Evolutionary conservation across 768 basidiomycete species (phyloP), one percentile per base, ranked within the genome.

Genomic region (Grammothele lineata): DNA sequence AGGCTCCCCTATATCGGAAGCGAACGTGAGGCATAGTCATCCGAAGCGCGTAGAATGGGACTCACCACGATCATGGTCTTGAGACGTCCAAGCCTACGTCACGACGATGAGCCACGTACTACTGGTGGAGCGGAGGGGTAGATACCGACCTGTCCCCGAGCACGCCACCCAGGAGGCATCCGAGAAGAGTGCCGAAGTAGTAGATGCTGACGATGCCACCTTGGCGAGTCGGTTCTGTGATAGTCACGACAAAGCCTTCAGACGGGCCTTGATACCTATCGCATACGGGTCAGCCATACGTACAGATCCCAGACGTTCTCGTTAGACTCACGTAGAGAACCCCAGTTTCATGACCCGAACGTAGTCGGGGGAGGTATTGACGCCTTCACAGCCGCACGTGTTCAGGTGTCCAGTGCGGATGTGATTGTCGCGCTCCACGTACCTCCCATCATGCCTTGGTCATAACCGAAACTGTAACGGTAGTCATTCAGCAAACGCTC

Each of bases 401-500:
- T n/a, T n/a, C n/a, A n/a, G n/a, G n/a, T n/a, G n/a, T n/a, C n/a
- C n/a, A n/a, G n/a, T n/a, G n/a, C n/a, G n/a, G n/a, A n/a, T n/a
- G n/a, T n/a, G n/a, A n/a, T n/a, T 3, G 27, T n/a, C 32, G n/a
- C 18, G 9, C 23, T 22, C 14, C 36, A 44, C 49, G 10, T 34
- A 38, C 71, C 71, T 24, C 70, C 69, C 72, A 73, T 73, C 68
- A 72, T 70, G 18, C 72, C 72, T 58, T 73, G 72, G 54, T 72
- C 72, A 64, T 73, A 73, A 19, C 72, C 72, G 54, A 73, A 73
- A 54, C 75, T 71, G 55, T 21, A 54, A 54, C 1, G 5, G 18
- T 39, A 8, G 40, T 53, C 19, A 51, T n/a, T n/a, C n/a, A n/a
- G n/a, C n/a, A n/a, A n/a, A n/a, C n/a, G n/a, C n/a, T n/a, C n/a